These are phyloP conservation scores for Kodamaea plutei DNA, from an alignment of 1,139 yeast genomes.

Conservation along the genomic window DNA sequence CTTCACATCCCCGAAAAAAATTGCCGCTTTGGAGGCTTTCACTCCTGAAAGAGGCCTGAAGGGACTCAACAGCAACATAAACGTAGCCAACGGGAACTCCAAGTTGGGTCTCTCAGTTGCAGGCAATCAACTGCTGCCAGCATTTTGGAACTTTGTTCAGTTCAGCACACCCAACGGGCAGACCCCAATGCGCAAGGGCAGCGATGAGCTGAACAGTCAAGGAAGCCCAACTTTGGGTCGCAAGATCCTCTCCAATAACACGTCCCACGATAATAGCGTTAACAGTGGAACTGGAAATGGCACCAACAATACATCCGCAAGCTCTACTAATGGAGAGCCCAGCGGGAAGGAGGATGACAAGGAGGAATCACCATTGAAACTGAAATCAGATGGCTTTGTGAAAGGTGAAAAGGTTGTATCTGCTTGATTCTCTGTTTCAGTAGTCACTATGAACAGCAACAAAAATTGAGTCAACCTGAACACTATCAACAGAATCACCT, in stretches of 20 bases:
- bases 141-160: conserved; percentile 75
- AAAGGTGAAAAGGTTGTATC: conserved; percentile 5
- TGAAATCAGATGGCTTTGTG: conserved; percentile 6
- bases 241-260: conserved; percentile 13
- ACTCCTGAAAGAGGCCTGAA: conserved; percentile 76
- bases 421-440: too few species aligned
- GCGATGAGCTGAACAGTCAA: conserved; percentile 35
- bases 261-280: conserved; percentile 3
- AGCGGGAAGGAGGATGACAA: conserved; percentile 10
- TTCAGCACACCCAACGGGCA: conserved; percentile 65
- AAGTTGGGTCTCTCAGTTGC: conserved; percentile 11
- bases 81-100: conserved; percentile 6
- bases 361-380: conserved; percentile 18
- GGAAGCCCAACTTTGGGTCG: conserved; percentile 41
- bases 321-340: conserved; percentile 3
- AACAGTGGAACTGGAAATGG: not conserved
- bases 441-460: too few species aligned
- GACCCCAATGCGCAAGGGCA: conserved; percentile 39
- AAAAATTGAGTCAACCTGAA: too few species aligned
- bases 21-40: conserved; percentile 70
- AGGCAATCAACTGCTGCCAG: conserved; percentile 58
- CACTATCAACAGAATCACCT: too few species aligned
- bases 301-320: conserved; percentile 1
- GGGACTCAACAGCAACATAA: conserved; percentile 1
- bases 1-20: conserved; percentile 51